phyloP scores from a whole-genome alignment of 1,284 basidiomycete species.

The Cryptococcus hybrid region DNA sequence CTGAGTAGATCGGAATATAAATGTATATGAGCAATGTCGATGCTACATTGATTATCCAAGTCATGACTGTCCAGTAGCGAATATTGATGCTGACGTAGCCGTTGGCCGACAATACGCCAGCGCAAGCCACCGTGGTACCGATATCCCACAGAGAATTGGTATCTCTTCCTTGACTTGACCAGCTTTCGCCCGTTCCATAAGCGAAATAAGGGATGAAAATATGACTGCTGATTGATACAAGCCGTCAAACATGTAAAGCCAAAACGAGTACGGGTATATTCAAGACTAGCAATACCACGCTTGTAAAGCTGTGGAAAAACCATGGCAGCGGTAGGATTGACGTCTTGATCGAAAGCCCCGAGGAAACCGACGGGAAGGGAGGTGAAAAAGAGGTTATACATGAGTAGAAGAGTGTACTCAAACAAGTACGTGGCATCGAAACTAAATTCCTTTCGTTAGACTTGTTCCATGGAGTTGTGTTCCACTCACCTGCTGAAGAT shows the following conservation, averaged over 20 bases:
- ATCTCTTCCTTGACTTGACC: slow-evolving; percentile 68
- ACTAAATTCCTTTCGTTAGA: slow-evolving; percentile 50
- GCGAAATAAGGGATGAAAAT: slow-evolving; percentile 85
- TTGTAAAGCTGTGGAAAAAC: slow-evolving; percentile 93
- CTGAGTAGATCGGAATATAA: slow-evolving; percentile 85
- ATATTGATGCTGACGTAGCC: slow-evolving; percentile 84
- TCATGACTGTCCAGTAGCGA: slow-evolving; percentile 85
- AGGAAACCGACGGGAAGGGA: slow-evolving; percentile 87
- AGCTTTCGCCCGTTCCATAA: slow-evolving; percentile 62
- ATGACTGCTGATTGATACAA: slow-evolving; percentile 88
- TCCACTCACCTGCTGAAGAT: slow-evolving; percentile 73
- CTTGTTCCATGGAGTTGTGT: neutral
- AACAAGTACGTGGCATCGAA: slow-evolving; percentile 95
- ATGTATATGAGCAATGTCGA: slow-evolving; percentile 75
- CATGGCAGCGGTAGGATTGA: slow-evolving; percentile 83
- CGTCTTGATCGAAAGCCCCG: slow-evolving; percentile 94
- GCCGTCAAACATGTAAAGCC: slow-evolving; percentile 92
- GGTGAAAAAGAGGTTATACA: slow-evolving; percentile 92
- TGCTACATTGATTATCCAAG: slow-evolving; percentile 72
- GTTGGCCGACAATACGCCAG: slow-evolving; percentile 85
- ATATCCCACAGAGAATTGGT: slow-evolving; percentile 81
- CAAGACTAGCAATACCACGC: slow-evolving; percentile 85
- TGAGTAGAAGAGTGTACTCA: slow-evolving; percentile 88
- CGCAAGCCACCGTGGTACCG: slow-evolving; percentile 86
- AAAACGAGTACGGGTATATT: slow-evolving; percentile 89